Evolutionary conservation across 2,329 filamentous ascomycete genomes (phyloP), one percentile per base, ranked within the genome.

Genomic region (Aaosphaeria arxii): DNA sequence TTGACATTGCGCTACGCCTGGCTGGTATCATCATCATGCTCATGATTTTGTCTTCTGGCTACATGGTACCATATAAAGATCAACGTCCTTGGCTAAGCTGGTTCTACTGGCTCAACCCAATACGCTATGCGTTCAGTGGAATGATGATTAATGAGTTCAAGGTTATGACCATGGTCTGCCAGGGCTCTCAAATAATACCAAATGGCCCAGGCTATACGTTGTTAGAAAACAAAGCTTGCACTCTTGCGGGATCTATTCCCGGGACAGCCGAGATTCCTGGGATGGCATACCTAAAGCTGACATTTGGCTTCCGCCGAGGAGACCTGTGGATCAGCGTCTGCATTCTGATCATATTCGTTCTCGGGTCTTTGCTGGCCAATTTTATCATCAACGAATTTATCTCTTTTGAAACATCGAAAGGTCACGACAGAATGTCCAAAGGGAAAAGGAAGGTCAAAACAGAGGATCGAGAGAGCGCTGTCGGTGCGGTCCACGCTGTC

Each of bases 111-210:
- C 74, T 92, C 42, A 85, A 94, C 53, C 87, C 88, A 1, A 76
- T 95, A 2, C 89, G 88, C 41, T 77, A 94, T 2, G 82, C 84
- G 0, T 95, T 96, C 63, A 81, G 85, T 7, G 76, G 84, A 2
- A 70, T 96, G 70, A 94, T 95, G 88, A 83, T 88, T 59, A 96
- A 95, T 61, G 91, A 96, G 63, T 95, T 96, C 61, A 77, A 79
- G 33, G 73, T 81, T 7, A 75, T 88, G 39, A 77, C 85, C 30
- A 74, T 95, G 64, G 83, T 79, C 0, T 96, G 91, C 61, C 81
- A 81, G 0, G 75, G 76, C 2, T 77, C 80, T 41, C 88, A 83
- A 0, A 73, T 95, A 4, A 77, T 95, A 17, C 90, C 90, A 0
- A 80, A 75, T 4, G 90, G 89, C 0, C 76, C 81, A 1, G 81